phyloP scores from a whole-genome alignment of 306 rosid genomes.

The Acacia acuminata region DNA sequence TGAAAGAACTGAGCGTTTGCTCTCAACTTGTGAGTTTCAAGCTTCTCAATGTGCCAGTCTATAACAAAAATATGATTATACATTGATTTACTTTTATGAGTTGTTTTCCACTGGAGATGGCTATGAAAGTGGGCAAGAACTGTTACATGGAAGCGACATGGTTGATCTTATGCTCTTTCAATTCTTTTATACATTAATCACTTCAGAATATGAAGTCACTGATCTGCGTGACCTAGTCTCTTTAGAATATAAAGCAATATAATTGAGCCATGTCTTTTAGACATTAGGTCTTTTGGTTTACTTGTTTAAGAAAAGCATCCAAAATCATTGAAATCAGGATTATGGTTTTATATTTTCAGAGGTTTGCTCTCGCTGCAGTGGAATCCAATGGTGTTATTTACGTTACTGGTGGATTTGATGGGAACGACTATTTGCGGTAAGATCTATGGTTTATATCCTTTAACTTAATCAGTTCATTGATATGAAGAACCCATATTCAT shows the following conservation, averaged over 20 bases:
- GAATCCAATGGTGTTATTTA: conserved; percentile 53
- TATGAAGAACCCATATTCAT: conserved; percentile 8
- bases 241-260: not conserved
- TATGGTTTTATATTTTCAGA: conserved; percentile 44
- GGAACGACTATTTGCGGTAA: conserved; percentile 56
- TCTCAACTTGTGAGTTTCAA: not conserved
- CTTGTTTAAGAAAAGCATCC: conserved; percentile 8
- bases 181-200: conserved; percentile 4
- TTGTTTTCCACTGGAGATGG: not conserved
- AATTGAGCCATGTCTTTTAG: not conserved
- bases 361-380: conserved; percentile 49
- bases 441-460: conserved; percentile 34
- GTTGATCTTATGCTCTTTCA: not conserved
- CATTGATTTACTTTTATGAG: conserved; percentile 4
- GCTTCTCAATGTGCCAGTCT: conserved; percentile 21
- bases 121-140: conserved; percentile 3
- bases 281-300: conserved; percentile 1
- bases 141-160: not conserved
- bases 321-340: conserved; percentile 15
- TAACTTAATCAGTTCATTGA: conserved; percentile 1
- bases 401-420: conserved; percentile 65
- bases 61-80: not conserved
- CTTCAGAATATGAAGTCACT: conserved; percentile 18
- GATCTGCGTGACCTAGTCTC: not conserved
- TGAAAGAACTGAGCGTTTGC: not conserved